Evolutionary conservation across 2,329 filamentous ascomycete genomes (phyloP), one percentile per base, ranked within the genome.

Genomic region (Plenodomus tracheiphilus): DNA sequence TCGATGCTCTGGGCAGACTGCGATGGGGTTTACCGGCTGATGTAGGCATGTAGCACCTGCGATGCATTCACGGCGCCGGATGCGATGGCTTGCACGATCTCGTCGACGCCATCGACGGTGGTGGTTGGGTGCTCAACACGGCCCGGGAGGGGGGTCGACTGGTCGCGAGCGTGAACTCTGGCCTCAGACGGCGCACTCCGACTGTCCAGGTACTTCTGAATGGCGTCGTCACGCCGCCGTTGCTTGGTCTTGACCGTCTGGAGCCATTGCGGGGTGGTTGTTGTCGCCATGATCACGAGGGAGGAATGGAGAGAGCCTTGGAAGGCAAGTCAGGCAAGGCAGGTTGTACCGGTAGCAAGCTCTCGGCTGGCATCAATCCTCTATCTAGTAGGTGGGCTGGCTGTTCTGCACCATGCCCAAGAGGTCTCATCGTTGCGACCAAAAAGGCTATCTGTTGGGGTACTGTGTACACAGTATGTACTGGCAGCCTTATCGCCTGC

Each of bases 41-140:
- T 66, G 41, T 66, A 68, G 46, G 66, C 60, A 32, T 44, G 43
- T 39, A 66, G 68, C 22, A 70, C 55, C 47, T 59, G 52, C 19
- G 56, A 49, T 38, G 68, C 65, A 40, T 63, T 66, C 47, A 68
- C 61, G 16, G 54, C 49, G 37, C 65, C 56, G 39, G 65, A 62
- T n/a, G 47, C 51, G 16, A 69, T 62, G 40, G 58, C 60, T 30
- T 56, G 46, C 19, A 60, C 55, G 43, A 66, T 58, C 10, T 50
- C 42, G 16, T 59, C 53, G 21, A 66, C 51, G 39, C 47, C 38
- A 20, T 63, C 62, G 21, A 62, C 53, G 38, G 49, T 46, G 22
- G 50, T 54, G n/a, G n/a, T 18, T 49, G 22, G 25, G 18, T 45
- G 39, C 39, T 39, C 36, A 41, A 39, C 16, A 13, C 21, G 28